Percentiles rank a stretch among this genome's conserved stretches.
These are phyloP conservation scores for Ceratocystis lukuohia DNA, from an alignment of 2,329 filamentous ascomycete genomes.

Conservation along the genomic window DNA sequence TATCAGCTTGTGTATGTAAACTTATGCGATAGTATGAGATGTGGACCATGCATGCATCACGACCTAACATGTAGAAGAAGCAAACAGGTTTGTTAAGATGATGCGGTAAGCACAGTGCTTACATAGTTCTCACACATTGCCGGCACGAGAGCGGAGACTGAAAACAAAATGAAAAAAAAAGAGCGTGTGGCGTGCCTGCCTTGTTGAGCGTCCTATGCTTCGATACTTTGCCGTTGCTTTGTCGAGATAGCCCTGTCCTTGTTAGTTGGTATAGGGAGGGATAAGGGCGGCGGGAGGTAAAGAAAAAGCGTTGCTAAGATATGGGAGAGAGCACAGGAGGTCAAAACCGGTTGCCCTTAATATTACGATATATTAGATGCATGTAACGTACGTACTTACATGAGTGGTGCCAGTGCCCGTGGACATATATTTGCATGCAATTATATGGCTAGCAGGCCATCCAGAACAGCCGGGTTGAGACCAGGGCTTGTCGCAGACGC, in stretches of 20 bases:
- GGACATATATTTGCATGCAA: background rate
- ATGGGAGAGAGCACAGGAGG: background rate
- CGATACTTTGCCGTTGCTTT: too few relatives aligned
- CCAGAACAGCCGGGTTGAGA: background rate
- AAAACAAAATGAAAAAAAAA: too few relatives aligned
- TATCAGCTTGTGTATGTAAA: background rate
- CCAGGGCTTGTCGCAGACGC: background rate
- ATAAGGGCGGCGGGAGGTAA: background rate
- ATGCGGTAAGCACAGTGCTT: background rate
- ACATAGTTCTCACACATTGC: background rate
- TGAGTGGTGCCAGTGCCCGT: background rate
- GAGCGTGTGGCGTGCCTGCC: too few relatives aligned
- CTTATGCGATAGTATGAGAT: background rate
- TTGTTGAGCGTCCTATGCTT: too few relatives aligned
- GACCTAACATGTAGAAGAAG: background rate
- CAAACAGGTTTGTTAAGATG: background rate
- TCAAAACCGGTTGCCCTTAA: background rate
- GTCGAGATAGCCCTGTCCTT: too few relatives aligned
- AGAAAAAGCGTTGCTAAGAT: background rate
- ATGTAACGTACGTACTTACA: background rate
- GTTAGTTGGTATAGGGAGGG: background rate
- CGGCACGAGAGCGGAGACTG: too few relatives aligned
- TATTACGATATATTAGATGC: background rate
- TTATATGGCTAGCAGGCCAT: background rate
- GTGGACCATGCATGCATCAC: background rate